Percentiles rank a stretch among this genome's conserved stretches.
Conservation (phyloP, 306 rosid species). For the Begonia fuchsioides region DNA sequence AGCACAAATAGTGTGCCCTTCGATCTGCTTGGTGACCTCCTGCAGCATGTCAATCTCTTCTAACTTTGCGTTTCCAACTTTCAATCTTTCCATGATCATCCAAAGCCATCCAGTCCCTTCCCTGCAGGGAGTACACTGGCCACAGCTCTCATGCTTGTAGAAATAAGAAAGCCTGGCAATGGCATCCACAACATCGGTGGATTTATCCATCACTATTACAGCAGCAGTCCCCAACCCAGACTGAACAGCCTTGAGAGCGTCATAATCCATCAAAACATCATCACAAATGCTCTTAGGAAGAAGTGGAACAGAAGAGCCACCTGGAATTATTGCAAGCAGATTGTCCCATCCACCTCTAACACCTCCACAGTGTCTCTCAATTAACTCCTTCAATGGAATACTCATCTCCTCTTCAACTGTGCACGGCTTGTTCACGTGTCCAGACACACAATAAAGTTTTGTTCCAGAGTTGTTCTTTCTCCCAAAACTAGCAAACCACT, state of each 20-base stretch:
- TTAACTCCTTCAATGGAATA: conserved; percentile 78
- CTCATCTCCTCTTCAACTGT: conserved; percentile 99
- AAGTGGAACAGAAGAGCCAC: conserved; percentile 96
- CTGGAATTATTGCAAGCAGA: conserved; percentile 88
- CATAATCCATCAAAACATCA: conserved; percentile 93
- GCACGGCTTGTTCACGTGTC: conserved; percentile 97
- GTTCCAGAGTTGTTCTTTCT: conserved; percentile 97
- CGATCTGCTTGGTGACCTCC: conserved; percentile 95
- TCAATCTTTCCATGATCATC: conserved; percentile 96
- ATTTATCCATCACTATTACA: conserved; percentile 97
- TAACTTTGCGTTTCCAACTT: conserved; percentile 89
- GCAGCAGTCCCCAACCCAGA: conserved; percentile 97
- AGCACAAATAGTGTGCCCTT: conserved; percentile 97
- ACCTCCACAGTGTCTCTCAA: conserved; percentile 99
- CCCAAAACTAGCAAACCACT: conserved; percentile 97
- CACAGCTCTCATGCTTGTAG: conserved; percentile 98
- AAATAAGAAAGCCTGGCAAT: conserved; percentile 96
- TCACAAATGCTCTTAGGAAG: conserved; percentile 79
- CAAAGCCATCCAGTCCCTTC: conserved; percentile 99
- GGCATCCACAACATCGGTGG: conserved; percentile 94
- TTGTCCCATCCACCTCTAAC: conserved; percentile 99
- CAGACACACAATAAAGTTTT: conserved; percentile 77
- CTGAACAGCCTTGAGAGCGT: conserved; percentile 77
- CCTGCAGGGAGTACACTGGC: conserved; percentile 98
- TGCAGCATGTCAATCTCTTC: conserved; percentile 99